Evolutionary conservation across 768 basidiomycete genomes (phyloP).

Genomic region (Lentinus brumalis): DNA sequence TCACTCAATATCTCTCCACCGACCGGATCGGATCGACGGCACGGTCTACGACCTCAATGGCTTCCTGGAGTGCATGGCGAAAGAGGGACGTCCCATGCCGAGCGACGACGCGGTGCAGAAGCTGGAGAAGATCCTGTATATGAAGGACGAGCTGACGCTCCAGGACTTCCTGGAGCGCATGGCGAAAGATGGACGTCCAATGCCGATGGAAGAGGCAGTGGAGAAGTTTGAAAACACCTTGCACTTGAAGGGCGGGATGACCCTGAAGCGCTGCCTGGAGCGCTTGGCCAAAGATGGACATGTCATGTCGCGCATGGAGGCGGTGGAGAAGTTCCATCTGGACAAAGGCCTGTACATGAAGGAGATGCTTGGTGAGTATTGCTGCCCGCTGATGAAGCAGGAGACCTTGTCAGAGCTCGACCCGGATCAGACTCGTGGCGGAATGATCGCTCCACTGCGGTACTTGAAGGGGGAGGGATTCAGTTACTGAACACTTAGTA

Average conservation of each 20-base stretch:
- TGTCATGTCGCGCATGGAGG: too few species aligned
- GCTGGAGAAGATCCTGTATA: conserved; percentile 5
- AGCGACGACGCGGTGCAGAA: conserved; percentile 18
- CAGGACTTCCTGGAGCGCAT: conserved; percentile 27
- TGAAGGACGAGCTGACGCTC: conserved; percentile 6
- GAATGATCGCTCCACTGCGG: too few species aligned
- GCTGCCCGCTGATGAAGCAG: not conserved
- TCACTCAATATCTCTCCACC: too few species aligned
- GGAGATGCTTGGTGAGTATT: not conserved
- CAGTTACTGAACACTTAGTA: too few species aligned
- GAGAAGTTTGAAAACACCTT: conserved; percentile 5
- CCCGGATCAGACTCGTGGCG: not conserved
- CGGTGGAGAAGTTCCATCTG: too few species aligned
- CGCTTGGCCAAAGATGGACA: too few species aligned
- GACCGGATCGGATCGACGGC: not conserved
- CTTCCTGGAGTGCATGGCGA: conserved; percentile 28
- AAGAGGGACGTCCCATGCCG: conserved; percentile 26
- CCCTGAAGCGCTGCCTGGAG: too few species aligned
- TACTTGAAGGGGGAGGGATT: too few species aligned
- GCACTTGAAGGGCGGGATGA: too few species aligned
- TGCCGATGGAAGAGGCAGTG: conserved; percentile 21
- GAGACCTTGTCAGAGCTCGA: not conserved
- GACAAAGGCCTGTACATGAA: too few species aligned
- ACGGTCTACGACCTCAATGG: conserved; percentile 15
- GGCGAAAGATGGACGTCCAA: conserved; percentile 27